Evolutionary conservation across 176 grass and related monocot genomes (phyloP), one percentile per base, ranked within the genome.

Genomic region (Eragrostis curvula): DNA sequence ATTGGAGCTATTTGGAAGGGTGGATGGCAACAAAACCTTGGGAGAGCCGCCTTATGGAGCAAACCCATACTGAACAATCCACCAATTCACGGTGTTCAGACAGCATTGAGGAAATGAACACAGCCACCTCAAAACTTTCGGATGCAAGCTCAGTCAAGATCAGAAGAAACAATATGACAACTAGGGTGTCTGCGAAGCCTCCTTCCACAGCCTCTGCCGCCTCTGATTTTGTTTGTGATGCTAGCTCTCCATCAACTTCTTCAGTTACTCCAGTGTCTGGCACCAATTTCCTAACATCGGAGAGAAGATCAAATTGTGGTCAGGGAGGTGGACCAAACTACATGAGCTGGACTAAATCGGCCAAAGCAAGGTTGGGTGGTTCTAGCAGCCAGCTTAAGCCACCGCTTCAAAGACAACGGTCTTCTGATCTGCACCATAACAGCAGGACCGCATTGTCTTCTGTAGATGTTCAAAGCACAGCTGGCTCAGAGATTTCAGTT

Each of bases 11-110:
- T 85, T 79, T 97, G 67, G 94, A 93, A 46, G 71, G 91, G 44
- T 91, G 82, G 89, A 91, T 91, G 87, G 66, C 89, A 62, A 78
- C 89, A 8, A 97, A 97, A 87, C 94, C 94, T 18, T 97, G 91
- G 91, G 94, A 94, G 81, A 91, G 81, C 70, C 85, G 91, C 59
- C 77, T 87, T 43, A 67, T 92, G 87, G 84, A 94, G 70, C 88
- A 97, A 74, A 88, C 50, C 9, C 75, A 86, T 46, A 90, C 80
- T 5, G 85, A 90, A 24, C 68, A 79, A 41, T 75, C 79, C 7
- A 79, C 41, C 43, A 87, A 56, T 39, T 78, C 88, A 1, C 58
- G 65, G 23, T 86, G 80, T 70, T 84, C 93, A 43, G 92, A 84
- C 77, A 85, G 79, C 71, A 66, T 66, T 4, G 89, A 91, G 12